Base-by-base conservation (phyloP, 2,329 filamentous ascomycete genomes). In the Exophiala dermatitidis region DNA sequence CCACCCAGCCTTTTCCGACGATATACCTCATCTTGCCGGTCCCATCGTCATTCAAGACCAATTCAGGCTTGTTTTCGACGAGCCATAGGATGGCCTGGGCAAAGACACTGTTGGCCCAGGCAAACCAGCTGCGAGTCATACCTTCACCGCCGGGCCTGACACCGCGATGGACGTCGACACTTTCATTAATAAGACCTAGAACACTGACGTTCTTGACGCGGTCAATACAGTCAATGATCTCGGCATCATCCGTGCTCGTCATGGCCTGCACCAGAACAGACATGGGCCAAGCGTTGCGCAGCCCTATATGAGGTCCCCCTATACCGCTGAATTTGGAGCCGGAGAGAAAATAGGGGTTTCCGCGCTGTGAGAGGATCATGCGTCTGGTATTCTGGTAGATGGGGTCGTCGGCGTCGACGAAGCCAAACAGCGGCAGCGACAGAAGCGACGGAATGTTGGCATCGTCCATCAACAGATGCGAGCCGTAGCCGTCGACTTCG, bases 91-190 rank as follows among this genome's bases (percentile, higher is more conserved):
- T 88, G 0, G 90, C 95, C 69, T 89, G 85, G 9, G 91, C 90
- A 71, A 95, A 97, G 7, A 98, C 89, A 0, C 89, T 93, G 63
- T 98, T 98, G 7, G 93, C 93, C 93, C 90, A 97, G 2, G 91
- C 89, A 68, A 97, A 97, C 91, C 91, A 97, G 65, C 86, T 89
- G 60, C 90, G 77, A 1, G 91, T 96, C 69, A 93, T 97, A 36
- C 80, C 75, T 38, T 70, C 72, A 33, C 77, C 72, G 4, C 54
- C 34, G 7, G 29, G 5, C 19, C 53, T 42, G 7, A 62, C 56
- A 12, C 60, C 61, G 54, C 79, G 72, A 57, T 91, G 83, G 3
- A 97, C 91, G 64, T 95, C 82, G 38, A 98, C 82, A 63, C 88
- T 95, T 73, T 98, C 93, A 65, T 98, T 91, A 1, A 98, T 78